Base-by-base conservation (phyloP, 179 eudicot genomes). In the Beta corolliflora region DNA sequence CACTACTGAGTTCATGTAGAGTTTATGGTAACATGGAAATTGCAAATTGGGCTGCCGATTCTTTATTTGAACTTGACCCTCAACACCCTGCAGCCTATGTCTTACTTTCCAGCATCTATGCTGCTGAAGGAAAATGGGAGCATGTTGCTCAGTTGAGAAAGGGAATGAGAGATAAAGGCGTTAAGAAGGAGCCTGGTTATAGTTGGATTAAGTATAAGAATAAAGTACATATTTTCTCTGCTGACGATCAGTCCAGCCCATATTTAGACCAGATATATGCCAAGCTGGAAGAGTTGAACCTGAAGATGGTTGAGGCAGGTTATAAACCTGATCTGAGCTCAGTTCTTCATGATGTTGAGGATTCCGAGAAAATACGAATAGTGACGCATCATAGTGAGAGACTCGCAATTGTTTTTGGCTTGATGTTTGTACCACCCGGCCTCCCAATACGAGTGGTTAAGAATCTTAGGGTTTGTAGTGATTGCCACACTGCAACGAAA, bases 361-460 rank as follows among this genome's bases (percentile, higher is more conserved):
- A 90, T 53, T 88, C 91, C 5, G 97, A 94, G 87, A 96, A 96
- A 89, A 82, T 91, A 54, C 85, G 88, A 69, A 83, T 94, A 89
- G 92, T 96, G 69, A 94, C 75, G 73, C 91, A 88, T 85, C 99
- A 96, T 75, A 96, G 99, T 55, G 99, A 96, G 84, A 91, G 92
- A 85, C 97, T 96, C 52, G 99, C 99, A 66, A 96, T 96, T 86
- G 93, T 92, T 48, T 96, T 94, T 71, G 98, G 99, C 25, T 85
- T 96, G 90, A 90, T 93, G 63, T 93, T 91, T 84, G 79, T 93
- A 79, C 97, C 98, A 53, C 83, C 58, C 73, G 88, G 86, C 18
- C 80, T 83, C 45, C 97, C 92, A 21, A 94, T 96, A 69, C 88
- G 95, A 77, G 98, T 96, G 81, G 86, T 89, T 31, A 96, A 96